Base-by-base conservation (phyloP, 139 green algal species). In the Coccomyxa sp. region DNA sequence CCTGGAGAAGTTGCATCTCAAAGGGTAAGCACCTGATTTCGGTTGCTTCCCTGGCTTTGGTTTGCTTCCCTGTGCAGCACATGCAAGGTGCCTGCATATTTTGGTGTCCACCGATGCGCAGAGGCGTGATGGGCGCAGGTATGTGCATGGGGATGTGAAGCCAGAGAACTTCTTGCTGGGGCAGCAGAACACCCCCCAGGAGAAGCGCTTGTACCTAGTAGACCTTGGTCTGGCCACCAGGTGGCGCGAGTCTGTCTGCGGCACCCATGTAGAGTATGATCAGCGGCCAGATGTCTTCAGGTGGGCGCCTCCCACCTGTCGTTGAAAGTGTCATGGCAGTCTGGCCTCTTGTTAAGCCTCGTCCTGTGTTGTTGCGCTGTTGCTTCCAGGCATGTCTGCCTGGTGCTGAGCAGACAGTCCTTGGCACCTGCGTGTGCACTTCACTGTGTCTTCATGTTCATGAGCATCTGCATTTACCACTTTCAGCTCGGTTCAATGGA, bases 101-200 rank as follows among this genome's bases (percentile, higher is more conserved):
- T 21, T 21, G 63, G 18, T 71, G 18, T 71, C 18, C 21, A 21
- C 21, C 60, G 21, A 71, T 71, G 18, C 10, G 63, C 18, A 9
- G 63, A 71, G 63, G 21, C 63, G 10, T 71, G 63, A 71, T 28
- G 9, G 1, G 23, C 82, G 81, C 85, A 96, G 95, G 51, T 98
- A 98, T 90, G 97, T 99, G 38, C 97, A 99, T 83, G 97, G 97
- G 12, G 97, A 99, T 89, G 95, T 99, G 21, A 99, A 99, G 91
- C 97, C 97, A 10, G 97, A 99, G 85, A 99, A 99, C 90, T 99
- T 99, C 89, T 84, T 99, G 59, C 82, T 99, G 79, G 97, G 97
- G 0, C 93, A 94, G 78, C 83, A 91, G 23, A 90, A 89, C 81
- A 94, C 89, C 1, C 86, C 90, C 17, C 95, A 96, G 74, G 95